Base-by-base conservation (phyloP, 1,284 basidiomycete genomes). In the Sanguinoderma infundibulare region DNA sequence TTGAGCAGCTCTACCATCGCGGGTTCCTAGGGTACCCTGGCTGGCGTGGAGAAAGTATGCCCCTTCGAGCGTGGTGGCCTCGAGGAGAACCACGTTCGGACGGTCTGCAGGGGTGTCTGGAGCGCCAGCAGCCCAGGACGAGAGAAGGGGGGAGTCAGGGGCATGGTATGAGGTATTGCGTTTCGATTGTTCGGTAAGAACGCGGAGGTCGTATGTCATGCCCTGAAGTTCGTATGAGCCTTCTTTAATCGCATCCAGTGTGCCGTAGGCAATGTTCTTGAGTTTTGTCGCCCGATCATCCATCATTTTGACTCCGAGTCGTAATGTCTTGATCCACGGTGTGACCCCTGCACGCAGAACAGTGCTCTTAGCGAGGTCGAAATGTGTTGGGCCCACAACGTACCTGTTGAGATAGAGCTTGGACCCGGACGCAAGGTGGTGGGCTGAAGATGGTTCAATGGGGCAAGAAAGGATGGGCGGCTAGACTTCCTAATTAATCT, bases 31-130 rank as follows among this genome's bases (percentile, higher is more conserved):
- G 24, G 50, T 47, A 36, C 59, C 46, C 51, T 67, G 64, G 24
- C 47, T 60, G 42, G 54, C 47, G 55, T 63, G 67, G 6, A 71
- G 59, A 26, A 73, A 65, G 15, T 71, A 78, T 24, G 81, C 79
- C 9, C 83, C 85, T 35, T 80, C 79, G 17, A 88, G 76, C 1
- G 85, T 87, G 20, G 86, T 84, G 15, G 83, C 74, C 69, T 87
- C 84, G 8, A 80, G 67, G 30, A 86, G 68, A 4, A 78, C 77
- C 28, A 84, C 72, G 55, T 78, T 71, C 28, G 62, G 52, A 20
- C 46, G 24, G n/a, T 35, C 26, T 2, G 26, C 35, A 10, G 3
- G 76, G 68, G 17, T 59, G 59, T 24, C 64, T 62, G 4, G 54
- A n/a, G 7, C 67, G 40, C 40, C 66, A 59, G 58, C 36, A 34